Evolutionary conservation across 176 grass and related monocot species (phyloP).

Genomic region (Triticum dicoccoides): DNA sequence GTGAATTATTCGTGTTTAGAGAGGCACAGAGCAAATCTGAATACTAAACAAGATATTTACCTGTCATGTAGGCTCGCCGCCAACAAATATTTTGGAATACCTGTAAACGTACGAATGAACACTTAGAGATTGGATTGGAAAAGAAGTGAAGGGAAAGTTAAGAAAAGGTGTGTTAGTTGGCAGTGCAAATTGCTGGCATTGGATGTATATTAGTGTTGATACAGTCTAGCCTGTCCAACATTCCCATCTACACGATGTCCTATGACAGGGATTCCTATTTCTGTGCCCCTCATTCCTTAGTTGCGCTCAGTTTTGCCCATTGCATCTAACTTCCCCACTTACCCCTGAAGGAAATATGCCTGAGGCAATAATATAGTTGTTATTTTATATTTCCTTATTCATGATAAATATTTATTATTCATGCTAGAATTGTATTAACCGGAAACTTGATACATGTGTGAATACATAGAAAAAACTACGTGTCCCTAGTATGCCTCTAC

Average conservation of each 20-base stretch:
- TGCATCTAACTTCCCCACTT: no score
- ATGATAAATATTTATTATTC: no score
- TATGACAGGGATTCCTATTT: not conserved
- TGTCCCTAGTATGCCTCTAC: no score
- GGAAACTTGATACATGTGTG: no score
- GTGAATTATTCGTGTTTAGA: not conserved
- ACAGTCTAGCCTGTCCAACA: not conserved
- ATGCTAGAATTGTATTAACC: no score
- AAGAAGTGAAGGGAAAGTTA: not conserved
- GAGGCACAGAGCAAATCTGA: not conserved
- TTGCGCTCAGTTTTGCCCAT: no score
- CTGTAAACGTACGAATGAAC: not conserved
- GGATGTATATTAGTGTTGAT: not conserved
- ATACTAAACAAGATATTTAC: not conserved
- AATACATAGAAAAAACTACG: no score
- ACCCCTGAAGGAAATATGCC: no score
- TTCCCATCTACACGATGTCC: not conserved
- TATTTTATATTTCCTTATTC: no score
- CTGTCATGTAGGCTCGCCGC: not conserved
- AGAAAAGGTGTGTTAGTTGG: not conserved
- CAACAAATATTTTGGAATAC: not conserved
- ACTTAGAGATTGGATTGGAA: not conserved
- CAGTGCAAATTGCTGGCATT: not conserved
- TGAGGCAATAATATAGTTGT: no score
- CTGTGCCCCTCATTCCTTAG: no score